phyloP scores from a whole-genome alignment of 176 grass and related monocot species.

The Echinochloa phyllopogon region DNA sequence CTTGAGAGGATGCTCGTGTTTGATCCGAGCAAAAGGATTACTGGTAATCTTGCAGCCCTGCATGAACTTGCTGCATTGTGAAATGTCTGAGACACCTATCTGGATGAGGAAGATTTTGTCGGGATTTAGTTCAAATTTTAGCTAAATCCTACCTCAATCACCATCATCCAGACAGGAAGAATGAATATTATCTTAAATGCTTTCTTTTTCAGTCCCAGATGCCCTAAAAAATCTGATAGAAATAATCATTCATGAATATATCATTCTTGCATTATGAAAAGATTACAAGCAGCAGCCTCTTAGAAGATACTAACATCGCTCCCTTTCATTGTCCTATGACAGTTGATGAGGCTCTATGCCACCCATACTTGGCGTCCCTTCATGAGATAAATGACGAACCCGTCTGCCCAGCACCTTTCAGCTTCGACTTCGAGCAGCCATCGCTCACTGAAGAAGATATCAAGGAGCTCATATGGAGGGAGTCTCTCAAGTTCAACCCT shows the following conservation, averaged over 20 bases:
- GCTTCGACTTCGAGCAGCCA: constrained; percentile 93
- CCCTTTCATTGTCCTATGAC: constrained; percentile 13
- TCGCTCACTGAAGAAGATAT: constrained; percentile 95
- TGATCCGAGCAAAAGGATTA: constrained; percentile 96
- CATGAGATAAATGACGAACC: constrained; percentile 89
- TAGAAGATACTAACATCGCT: constrained; percentile 27
- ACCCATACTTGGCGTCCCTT: constrained; percentile 88
- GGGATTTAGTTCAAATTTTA: constrained; percentile 15
- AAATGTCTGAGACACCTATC: background rate
- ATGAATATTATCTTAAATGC: background rate
- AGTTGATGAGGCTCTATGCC: constrained; percentile 88
- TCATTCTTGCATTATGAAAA: background rate
- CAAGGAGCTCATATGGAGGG: constrained; percentile 96
- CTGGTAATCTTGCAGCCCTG: constrained; percentile 68
- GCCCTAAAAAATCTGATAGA: background rate
- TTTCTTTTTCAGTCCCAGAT: background rate
- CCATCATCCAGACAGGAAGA: constrained; percentile 11
- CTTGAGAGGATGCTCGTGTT: constrained; percentile 99
- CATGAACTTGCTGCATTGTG: constrained; percentile 42
- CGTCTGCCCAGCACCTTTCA: constrained; percentile 79
- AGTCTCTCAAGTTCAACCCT: constrained; percentile 93
- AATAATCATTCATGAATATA: background rate
- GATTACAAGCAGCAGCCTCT: background rate
- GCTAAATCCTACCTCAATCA: constrained; percentile 34
- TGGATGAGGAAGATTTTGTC: constrained; percentile 22